phyloP scores from a whole-genome alignment of 768 basidiomycete species.

The Tephrocybe sp. region DNA sequence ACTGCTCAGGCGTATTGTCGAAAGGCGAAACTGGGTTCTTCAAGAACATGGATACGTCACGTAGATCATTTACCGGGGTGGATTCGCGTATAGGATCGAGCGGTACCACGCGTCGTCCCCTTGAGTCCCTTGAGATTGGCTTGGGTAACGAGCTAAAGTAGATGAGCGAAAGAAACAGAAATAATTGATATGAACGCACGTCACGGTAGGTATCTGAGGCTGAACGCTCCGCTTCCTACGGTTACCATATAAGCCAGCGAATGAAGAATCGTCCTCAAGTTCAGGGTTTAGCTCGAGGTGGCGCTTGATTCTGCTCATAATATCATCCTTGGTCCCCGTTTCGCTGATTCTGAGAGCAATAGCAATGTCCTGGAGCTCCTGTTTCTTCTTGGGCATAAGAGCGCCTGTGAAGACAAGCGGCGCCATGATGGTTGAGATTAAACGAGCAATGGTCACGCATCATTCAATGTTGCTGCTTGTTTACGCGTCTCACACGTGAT shows the following conservation, averaged over 20 bases:
- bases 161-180: not conserved
- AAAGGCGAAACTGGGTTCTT: slow-evolving; percentile 45
- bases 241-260: slow-evolving; percentile 51
- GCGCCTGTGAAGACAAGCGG: slow-evolving; percentile 48
- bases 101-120: slow-evolving; percentile 25
- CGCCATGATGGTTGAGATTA: slow-evolving; percentile 38
- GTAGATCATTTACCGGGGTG: slow-evolving; percentile 50
- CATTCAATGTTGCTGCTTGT: slow-evolving; percentile 13
- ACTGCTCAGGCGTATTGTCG: slow-evolving; percentile 24
- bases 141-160: slow-evolving; percentile 11
- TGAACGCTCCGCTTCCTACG: slow-evolving; percentile 45
- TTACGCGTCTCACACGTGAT: slow-evolving; percentile 35
- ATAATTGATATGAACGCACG: not conserved
- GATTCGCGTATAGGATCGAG: slow-evolving; percentile 44
- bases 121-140: slow-evolving; percentile 12
- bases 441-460: slow-evolving; percentile 30
- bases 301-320: slow-evolving; percentile 60
- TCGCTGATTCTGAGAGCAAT: slow-evolving; percentile 50
- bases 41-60: slow-evolving; percentile 53
- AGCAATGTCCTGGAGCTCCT: slow-evolving; percentile 65
- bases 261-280: slow-evolving; percentile 57
- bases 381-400: slow-evolving; percentile 67
- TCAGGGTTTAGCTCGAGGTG: slow-evolving; percentile 58
- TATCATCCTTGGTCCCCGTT: slow-evolving; percentile 62
- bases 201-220: slow-evolving; percentile 23